Base-by-base conservation (phyloP, 108 stramenopile species). In the Chaetoceros muelleri region DNA sequence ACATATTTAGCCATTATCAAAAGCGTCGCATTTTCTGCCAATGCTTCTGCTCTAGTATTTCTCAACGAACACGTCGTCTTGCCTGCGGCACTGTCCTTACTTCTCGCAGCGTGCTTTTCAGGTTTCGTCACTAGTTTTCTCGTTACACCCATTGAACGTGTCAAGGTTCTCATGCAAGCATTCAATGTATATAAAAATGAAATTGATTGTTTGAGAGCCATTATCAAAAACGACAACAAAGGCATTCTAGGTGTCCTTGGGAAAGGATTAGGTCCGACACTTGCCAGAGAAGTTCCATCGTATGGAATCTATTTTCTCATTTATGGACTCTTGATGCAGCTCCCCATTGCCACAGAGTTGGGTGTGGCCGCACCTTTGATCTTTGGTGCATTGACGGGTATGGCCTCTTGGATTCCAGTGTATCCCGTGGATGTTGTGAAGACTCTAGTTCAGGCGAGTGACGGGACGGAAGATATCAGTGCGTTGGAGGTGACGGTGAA, bases 91-190 rank as follows among this genome's bases (percentile, higher is more conserved):
- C 10, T 47, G 23, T 55, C 65, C 19, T 60, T 76, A 27, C 27
- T 76, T 16, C 17, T 66, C 44, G 75, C 75, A 5, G 75, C 75
- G 18, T 57, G 58, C 16, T 72, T 76, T 64, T 62, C 75, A 3
- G 75, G 75, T 3, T 72, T 76, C 47, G 67, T 76, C 5, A 69
- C 75, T 34, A 68, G 66, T 22, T 76, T 76, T 51, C 63, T 76
- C 20, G 71, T 76, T 47, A 62, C 75, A 23, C 75, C 75, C 10
- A 65, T 76, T 18, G 75, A 76, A 56, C 48, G 75, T 34, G 56
- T 76, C 46, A 76, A 76, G 52, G 57, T 76, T 22, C 67, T 76
- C 65, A 67, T 76, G 71, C 71, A 76, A 57, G 66, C 75, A 19
- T 49, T 52, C 56, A 64, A 44, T 21, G 50, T 29, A 40, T 67